These are phyloP conservation scores for Rhinocladiella similis DNA, from an alignment of 2,329 filamentous ascomycete species.

Conservation along the genomic window DNA sequence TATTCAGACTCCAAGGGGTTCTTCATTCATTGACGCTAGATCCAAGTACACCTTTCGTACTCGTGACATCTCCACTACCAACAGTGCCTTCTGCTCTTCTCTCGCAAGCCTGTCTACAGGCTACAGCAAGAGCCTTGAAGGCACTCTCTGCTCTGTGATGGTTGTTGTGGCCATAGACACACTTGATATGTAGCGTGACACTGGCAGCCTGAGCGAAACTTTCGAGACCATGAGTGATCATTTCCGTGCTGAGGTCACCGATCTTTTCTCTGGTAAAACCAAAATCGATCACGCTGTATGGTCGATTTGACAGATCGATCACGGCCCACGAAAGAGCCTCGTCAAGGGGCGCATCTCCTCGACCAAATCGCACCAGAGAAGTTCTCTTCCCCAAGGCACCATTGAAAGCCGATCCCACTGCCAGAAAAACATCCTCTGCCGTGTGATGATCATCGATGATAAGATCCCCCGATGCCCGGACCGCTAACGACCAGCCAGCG, in stretches of 20 bases:
- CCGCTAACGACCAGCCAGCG: constrained; percentile 83
- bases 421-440: constrained; percentile 90
- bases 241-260: constrained; percentile 89
- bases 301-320: constrained; percentile 90
- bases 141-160: constrained; percentile 95
- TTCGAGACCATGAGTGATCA: constrained; percentile 94
- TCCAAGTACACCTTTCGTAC: constrained; percentile 85
- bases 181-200: constrained; percentile 94
- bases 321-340: constrained; percentile 93
- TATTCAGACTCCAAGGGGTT: not conserved
- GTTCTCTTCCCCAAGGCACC: constrained; percentile 72
- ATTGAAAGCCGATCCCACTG: constrained; percentile 83
- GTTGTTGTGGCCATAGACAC: constrained; percentile 86
- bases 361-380: constrained; percentile 87
- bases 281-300: constrained; percentile 79
- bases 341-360: constrained; percentile 89
- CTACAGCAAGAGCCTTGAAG: constrained; percentile 93
- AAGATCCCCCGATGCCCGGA: constrained; percentile 83
- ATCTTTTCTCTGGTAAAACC: constrained; percentile 89
- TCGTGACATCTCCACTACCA: constrained; percentile 85
- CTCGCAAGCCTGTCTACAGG: constrained; percentile 73
- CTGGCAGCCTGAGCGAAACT: constrained; percentile 90
- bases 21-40: constrained; percentile 27
- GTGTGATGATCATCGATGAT: constrained; percentile 99
- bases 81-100: constrained; percentile 73